Percentiles rank a stretch among this genome's conserved stretches.
Evolutionary conservation across 495 filamentous ascomycete species (phyloP).

Genomic region (Neurospora sp.): DNA sequence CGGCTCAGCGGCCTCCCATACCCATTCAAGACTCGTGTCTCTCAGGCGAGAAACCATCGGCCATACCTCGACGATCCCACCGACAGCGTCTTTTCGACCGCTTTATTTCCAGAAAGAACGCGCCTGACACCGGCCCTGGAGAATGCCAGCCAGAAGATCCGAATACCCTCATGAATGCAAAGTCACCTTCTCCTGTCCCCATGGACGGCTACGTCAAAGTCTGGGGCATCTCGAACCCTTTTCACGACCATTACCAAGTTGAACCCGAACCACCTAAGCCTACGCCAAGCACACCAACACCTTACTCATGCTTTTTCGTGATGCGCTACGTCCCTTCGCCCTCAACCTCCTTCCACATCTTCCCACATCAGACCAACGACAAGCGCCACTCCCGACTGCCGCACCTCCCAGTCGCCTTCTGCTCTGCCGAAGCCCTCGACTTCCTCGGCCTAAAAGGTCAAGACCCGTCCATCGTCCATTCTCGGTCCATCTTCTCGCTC

Average conservation of each 20-base stretch:
- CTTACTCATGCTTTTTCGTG: conserved; percentile 40
- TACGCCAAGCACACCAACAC: conserved; percentile 15
- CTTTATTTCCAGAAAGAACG: background rate
- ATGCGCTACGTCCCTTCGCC: conserved; percentile 9
- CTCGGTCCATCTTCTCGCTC: conserved; percentile 41
- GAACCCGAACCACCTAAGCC: conserved; percentile 26
- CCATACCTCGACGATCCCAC: background rate
- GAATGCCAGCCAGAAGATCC: background rate
- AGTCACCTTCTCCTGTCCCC: background rate
- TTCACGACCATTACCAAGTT: background rate
- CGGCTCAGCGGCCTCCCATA: background rate
- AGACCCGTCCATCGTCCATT: conserved; percentile 26
- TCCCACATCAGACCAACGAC: background rate
- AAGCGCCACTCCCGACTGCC: background rate
- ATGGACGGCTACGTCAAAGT: background rate
- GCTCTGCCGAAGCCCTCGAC: conserved; percentile 25
- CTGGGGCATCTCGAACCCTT: background rate
- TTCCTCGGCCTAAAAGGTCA: conserved; percentile 30
- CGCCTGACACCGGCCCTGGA: background rate
- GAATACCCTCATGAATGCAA: background rate
- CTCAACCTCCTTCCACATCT: background rate
- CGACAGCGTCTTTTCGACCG: background rate
- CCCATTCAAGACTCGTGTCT: background rate
- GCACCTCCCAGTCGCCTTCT: conserved; percentile 15
- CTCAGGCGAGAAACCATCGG: background rate